phyloP scores from a whole-genome alignment of 768 basidiomycete species.

The Paxillus rubicundulus region DNA sequence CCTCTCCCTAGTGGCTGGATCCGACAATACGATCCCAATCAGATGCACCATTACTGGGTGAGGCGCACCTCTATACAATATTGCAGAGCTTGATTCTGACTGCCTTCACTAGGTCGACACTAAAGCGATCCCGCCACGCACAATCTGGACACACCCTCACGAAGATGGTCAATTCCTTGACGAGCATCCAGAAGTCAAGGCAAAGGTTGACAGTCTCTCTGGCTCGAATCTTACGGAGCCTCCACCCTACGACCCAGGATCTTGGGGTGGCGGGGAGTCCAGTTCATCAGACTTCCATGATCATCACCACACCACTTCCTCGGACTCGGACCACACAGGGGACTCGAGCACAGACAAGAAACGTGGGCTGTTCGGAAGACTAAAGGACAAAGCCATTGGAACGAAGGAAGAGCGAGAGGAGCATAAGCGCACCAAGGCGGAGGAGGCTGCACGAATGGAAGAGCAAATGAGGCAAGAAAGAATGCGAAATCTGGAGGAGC shows the following conservation, averaged over 20 bases:
- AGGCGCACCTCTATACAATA: neutral
- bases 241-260: slow-evolving; percentile 29
- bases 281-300: neutral
- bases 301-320: neutral
- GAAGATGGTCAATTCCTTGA: slow-evolving; percentile 64
- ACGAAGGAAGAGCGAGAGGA: slow-evolving; percentile 64
- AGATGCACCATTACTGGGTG: slow-evolving; percentile 52
- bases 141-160: slow-evolving; percentile 72
- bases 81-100: neutral
- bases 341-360: slow-evolving; percentile 30
- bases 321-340: neutral
- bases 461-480: slow-evolving; percentile 19
- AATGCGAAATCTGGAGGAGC: slow-evolving; percentile 22
- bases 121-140: slow-evolving; percentile 55
- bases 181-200: slow-evolving; percentile 48
- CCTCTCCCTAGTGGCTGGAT: slow-evolving; percentile 61
- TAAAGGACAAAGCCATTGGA: slow-evolving; percentile 63
- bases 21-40: slow-evolving; percentile 41
- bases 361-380: slow-evolving; percentile 53
- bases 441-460: slow-evolving; percentile 27
- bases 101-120: slow-evolving; percentile 56
- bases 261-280: slow-evolving; percentile 19
- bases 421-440: slow-evolving; percentile 31
- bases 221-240: slow-evolving; percentile 13
- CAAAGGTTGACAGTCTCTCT: slow-evolving; percentile 30